Evolutionary conservation across 495 filamentous ascomycete species (phyloP), one percentile per base, ranked within the genome.

Genomic region (Annulohypoxylon moriforme): DNA sequence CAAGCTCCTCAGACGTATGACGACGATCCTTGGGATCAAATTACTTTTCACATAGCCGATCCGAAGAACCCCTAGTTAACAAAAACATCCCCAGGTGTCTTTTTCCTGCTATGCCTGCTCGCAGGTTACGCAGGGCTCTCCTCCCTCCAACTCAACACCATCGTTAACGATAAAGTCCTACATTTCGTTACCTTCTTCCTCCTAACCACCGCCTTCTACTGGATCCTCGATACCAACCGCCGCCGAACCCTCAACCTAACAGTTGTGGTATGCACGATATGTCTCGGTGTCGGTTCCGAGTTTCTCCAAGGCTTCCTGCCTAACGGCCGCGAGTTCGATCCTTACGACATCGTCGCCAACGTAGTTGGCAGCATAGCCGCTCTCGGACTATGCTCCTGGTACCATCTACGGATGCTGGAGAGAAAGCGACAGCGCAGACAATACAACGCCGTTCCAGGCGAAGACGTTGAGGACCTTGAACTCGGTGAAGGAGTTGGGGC

Each of bases 381-480:
- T 0, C 77, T 98, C 47, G 89, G 85, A 6, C 75, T 97, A 29
- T 94, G 92, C 75, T 89, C 88, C 61, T 94, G 92, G 91, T 99
- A 98, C 69, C 96, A 99, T 80, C 91, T 91, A 66, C 89, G 96
- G 42, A 98, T 98, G 96, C 83, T 99, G 53, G 94, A 98, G 76
- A 85, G 96, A 56, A 93, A 93, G 74, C 87, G 96, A 52, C 82
- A 89, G 75, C 88, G 88, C 46, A 92, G 90, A 68, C 85, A 87
- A 38, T 94, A 96, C 71, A 83, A 85, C 18, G 80, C 88, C 14
- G 89, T 93, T 5, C 81, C 85, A 2, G 81, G 80, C 11, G 82
- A 84, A 47, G 83, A 86, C 7, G 80, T 80, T 1, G 83, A 82
- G 24, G 86, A 85, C 36, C 76, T 82, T 13, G 88, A 89, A 71